Evolutionary conservation across 257 asterid genomes (phyloP).

Genomic region (Rubia yunnanensis): DNA sequence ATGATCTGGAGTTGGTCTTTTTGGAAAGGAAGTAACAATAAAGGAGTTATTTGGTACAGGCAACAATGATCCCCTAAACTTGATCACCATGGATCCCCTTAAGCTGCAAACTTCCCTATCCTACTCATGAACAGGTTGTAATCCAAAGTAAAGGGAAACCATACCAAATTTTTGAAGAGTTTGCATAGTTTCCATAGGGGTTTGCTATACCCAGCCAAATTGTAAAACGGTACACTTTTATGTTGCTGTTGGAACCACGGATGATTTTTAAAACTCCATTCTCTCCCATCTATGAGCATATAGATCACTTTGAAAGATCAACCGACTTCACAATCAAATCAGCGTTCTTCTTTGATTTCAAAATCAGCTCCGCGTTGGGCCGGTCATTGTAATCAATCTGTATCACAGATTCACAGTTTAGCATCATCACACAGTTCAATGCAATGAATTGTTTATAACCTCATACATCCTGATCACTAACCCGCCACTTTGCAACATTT

Average conservation of each 20-base stretch:
- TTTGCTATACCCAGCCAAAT: too few species aligned
- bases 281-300: background rate
- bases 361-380: slow-evolving; percentile 83
- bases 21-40: too few species aligned
- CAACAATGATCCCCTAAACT: too few species aligned
- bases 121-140: too few species aligned
- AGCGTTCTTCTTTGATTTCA: slow-evolving; percentile 61
- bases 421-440: slow-evolving; percentile 6
- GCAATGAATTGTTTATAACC: background rate
- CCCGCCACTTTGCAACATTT: slow-evolving; percentile 91
- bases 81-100: too few species aligned
- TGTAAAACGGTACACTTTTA: too few species aligned
- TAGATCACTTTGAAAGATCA: slow-evolving; percentile 37
- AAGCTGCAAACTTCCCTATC: too few species aligned
- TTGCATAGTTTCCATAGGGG: too few species aligned
- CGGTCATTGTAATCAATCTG: slow-evolving; percentile 82
- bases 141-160: too few species aligned
- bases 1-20: too few species aligned
- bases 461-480: slow-evolving; percentile 14
- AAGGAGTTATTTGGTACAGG: too few species aligned
- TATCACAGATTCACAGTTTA: slow-evolving; percentile 18
- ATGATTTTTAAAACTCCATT: background rate
- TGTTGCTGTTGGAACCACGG: background rate
- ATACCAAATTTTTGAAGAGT: background rate
- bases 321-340: slow-evolving; percentile 74